These are phyloP conservation scores for Trichothecium roseum DNA, from an alignment of 2,329 filamentous ascomycete species.

Conservation along the genomic window DNA sequence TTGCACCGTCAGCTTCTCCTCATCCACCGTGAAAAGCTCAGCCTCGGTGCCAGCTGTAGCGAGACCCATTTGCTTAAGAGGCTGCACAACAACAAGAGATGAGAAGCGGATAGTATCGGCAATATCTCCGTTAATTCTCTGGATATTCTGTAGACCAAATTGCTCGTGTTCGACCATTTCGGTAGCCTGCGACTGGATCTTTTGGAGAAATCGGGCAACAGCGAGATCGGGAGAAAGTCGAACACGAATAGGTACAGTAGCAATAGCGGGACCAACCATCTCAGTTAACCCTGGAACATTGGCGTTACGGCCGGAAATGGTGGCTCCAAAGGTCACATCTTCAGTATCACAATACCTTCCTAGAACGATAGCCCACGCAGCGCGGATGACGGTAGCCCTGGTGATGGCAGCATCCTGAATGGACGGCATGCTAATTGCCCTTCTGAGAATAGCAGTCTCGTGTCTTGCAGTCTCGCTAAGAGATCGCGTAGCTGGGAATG, in stretches of 20 bases:
- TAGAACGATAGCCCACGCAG: slow-evolving; percentile 3
- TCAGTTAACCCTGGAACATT: background rate
- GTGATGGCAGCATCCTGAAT: slow-evolving; percentile 4
- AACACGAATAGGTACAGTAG: slow-evolving; percentile 7
- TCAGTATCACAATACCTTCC: slow-evolving; percentile 8
- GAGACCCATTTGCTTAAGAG: slow-evolving; percentile 1
- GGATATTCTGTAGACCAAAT: slow-evolving; percentile 13
- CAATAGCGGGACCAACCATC: slow-evolving; percentile 9
- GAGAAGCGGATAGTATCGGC: slow-evolving; percentile 10
- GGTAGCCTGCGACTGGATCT: slow-evolving; percentile 6
- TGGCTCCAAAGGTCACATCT: slow-evolving; percentile 14
- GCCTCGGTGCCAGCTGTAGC: background rate
- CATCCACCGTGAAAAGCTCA: background rate
- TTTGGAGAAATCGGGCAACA: slow-evolving; percentile 7
- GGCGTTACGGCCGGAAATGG: slow-evolving; percentile 13
- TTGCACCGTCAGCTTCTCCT: background rate
- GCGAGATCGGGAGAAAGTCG: slow-evolving; percentile 2
- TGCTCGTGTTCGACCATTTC: slow-evolving; percentile 12
- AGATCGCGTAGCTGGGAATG: background rate
- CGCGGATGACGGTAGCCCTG: slow-evolving; percentile 9
- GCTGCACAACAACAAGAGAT: slow-evolving; percentile 10
- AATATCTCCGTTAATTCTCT: slow-evolving; percentile 6
- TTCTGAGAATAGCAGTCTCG: background rate
- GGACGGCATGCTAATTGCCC: background rate
- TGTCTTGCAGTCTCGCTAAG: too few species aligned